These are phyloP conservation scores for Penicillium sp. DNA, from an alignment of 2,329 filamentous ascomycete genomes.

Conservation along the genomic window DNA sequence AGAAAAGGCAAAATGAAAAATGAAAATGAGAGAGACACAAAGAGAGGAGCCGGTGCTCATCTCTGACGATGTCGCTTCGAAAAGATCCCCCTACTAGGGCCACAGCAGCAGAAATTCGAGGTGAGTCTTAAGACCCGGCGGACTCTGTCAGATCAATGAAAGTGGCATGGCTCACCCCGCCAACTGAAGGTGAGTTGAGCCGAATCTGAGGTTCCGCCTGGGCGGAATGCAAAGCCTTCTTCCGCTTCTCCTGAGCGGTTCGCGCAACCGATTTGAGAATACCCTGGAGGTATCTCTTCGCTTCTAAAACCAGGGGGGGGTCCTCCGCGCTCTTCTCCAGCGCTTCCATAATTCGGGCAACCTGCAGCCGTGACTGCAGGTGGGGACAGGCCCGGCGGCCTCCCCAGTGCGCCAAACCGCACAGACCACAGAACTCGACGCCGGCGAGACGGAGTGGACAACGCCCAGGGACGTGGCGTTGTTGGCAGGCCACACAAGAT, in stretches of 20 bases:
- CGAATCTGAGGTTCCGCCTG: neutral
- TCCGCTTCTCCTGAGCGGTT: slow-evolving; percentile 36
- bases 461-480: slow-evolving; percentile 48
- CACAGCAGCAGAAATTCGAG: neutral
- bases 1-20: too few relatives aligned
- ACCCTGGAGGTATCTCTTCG: slow-evolving; percentile 49
- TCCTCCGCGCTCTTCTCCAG: slow-evolving; percentile 53
- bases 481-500: slow-evolving; percentile 48
- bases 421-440: slow-evolving; percentile 55
- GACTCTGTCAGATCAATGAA: neutral
- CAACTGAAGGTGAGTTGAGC: neutral
- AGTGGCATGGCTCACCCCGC: neutral
- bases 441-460: slow-evolving; percentile 55
- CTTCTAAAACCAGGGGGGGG: slow-evolving; percentile 45
- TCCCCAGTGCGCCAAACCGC: slow-evolving; percentile 55
- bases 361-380: slow-evolving; percentile 53
- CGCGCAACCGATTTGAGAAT: slow-evolving; percentile 50
- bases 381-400: slow-evolving; percentile 51
- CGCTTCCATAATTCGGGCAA: slow-evolving; percentile 56
- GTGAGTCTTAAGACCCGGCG: neutral
- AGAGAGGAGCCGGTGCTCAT: neutral
- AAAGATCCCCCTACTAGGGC: neutral
- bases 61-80: neutral
- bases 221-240: neutral
- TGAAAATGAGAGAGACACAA: neutral